Percentiles rank a stretch among this genome's conserved stretches.
Conservation (phyloP, 1,284 basidiomycete species). For the Uromyces viciae-fabae region DNA sequence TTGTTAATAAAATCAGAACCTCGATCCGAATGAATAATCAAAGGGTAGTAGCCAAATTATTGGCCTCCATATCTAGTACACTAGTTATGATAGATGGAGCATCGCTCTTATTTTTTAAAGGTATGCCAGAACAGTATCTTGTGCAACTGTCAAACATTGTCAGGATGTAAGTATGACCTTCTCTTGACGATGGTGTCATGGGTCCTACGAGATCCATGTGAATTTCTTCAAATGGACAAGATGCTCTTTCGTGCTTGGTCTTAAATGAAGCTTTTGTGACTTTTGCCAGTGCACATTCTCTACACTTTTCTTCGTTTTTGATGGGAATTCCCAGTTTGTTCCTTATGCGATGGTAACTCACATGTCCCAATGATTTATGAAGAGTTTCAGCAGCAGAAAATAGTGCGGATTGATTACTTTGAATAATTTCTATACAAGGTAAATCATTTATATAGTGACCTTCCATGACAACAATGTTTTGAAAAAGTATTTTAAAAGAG, state of each 20-base stretch:
- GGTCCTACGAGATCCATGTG: neutral
- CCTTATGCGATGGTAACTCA: neutral
- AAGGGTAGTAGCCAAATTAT: neutral
- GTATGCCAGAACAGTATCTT: neutral
- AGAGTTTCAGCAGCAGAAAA: neutral
- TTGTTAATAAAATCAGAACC: neutral
- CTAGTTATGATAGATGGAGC: neutral
- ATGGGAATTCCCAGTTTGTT: neutral
- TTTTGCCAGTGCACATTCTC: neutral
- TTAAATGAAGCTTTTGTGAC: neutral
- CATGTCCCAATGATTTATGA: slow-evolving; percentile 3
- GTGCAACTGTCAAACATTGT: neutral
- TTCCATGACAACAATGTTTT: neutral
- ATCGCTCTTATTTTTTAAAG: neutral
- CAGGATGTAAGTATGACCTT: neutral
- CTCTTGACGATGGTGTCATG: neutral
- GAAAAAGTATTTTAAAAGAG: too few relatives aligned
- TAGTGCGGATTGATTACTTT: neutral
- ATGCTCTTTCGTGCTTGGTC: neutral
- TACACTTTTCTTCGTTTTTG: neutral
- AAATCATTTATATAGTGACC: neutral
- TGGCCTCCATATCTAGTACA: neutral
- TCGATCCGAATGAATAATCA: neutral
- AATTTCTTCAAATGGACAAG: neutral
- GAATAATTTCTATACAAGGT: neutral